Conservation (phyloP, 2,329 filamentous ascomycete genomes). For the Penicillium freii region DNA sequence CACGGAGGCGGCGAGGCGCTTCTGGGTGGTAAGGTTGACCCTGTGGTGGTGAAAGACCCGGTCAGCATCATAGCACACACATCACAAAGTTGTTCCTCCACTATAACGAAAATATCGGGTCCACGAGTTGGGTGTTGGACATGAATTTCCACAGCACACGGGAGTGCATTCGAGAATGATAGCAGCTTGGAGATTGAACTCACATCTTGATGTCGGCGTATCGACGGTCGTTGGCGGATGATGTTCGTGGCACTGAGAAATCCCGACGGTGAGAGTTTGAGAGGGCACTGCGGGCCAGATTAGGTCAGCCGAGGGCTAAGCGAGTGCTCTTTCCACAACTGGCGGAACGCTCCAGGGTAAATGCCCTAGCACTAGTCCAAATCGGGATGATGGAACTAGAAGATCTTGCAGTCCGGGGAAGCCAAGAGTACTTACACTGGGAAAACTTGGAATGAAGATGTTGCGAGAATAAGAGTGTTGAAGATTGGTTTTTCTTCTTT, state of each 20-base stretch:
- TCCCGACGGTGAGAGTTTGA: conserved; percentile 44
- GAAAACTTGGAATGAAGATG: not conserved
- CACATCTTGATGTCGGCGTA: conserved; percentile 49
- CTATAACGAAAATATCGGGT: conserved; percentile 14
- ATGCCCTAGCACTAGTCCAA: conserved; percentile 18
- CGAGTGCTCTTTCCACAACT: conserved; percentile 23
- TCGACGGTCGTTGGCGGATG: conserved; percentile 48
- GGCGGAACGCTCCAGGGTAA: conserved; percentile 3
- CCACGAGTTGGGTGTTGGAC: conserved; percentile 8
- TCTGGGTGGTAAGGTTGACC: conserved; percentile 99
- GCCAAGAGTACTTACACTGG: not conserved
- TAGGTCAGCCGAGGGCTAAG: conserved; percentile 42
- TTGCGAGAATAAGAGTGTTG: not conserved
- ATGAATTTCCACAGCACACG: conserved; percentile 8
- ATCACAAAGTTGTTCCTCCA: conserved; percentile 15
- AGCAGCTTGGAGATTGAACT: conserved; percentile 35
- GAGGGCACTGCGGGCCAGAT: conserved; percentile 32
- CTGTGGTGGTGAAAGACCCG: conserved; percentile 53
- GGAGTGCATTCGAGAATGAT: conserved; percentile 21
- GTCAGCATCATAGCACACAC: conserved; percentile 33
- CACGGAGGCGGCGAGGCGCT: conserved; percentile 98
- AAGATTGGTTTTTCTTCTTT: too few relatives aligned
- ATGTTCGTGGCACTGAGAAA: conserved; percentile 45
- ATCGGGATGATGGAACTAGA: conserved; percentile 9
- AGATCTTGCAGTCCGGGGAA: conserved; percentile 9